phyloP scores from a whole-genome alignment of 2,329 filamentous ascomycete genomes.

The Aureobasidium sp. region DNA sequence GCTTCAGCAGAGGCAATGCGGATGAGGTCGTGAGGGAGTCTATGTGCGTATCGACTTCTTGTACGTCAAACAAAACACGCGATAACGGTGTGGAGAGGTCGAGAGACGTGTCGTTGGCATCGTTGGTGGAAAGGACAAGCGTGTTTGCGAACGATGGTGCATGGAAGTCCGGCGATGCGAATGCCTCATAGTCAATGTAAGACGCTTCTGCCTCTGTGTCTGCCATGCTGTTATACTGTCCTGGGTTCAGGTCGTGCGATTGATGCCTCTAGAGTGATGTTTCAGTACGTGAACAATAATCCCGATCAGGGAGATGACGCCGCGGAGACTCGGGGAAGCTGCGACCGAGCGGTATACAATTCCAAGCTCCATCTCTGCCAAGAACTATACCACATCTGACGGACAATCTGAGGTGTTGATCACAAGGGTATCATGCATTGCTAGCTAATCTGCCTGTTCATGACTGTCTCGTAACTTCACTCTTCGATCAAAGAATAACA shows the following conservation, averaged over 20 bases:
- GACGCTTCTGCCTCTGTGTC: slow-evolving; percentile 49
- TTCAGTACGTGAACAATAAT: not conserved
- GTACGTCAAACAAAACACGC: slow-evolving; percentile 88
- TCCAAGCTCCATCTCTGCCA: not conserved
- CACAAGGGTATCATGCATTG: not conserved
- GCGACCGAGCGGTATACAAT: slow-evolving; percentile 8
- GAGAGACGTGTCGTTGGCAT: slow-evolving; percentile 78
- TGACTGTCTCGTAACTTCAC: not conserved
- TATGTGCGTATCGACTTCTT: slow-evolving; percentile 95
- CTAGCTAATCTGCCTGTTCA: not conserved
- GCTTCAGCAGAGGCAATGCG: slow-evolving; percentile 69
- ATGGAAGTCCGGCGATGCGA: slow-evolving; percentile 76
- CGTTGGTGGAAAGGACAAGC: slow-evolving; percentile 84
- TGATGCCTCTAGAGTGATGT: not conserved
- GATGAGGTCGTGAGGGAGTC: slow-evolving; percentile 79
- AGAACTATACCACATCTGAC: not conserved
- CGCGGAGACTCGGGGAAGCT: not conserved
- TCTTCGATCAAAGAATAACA: not conserved
- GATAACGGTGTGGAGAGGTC: slow-evolving; percentile 93
- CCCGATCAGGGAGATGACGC: not conserved
- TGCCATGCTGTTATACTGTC: not conserved
- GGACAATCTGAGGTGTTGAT: not conserved
- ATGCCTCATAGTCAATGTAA: slow-evolving; percentile 94
- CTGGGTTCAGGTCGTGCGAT: not conserved
- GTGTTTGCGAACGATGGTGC: slow-evolving; percentile 78